phyloP scores from a whole-genome alignment of 2,329 filamentous ascomycete species.

The Blastomyces percursus region DNA sequence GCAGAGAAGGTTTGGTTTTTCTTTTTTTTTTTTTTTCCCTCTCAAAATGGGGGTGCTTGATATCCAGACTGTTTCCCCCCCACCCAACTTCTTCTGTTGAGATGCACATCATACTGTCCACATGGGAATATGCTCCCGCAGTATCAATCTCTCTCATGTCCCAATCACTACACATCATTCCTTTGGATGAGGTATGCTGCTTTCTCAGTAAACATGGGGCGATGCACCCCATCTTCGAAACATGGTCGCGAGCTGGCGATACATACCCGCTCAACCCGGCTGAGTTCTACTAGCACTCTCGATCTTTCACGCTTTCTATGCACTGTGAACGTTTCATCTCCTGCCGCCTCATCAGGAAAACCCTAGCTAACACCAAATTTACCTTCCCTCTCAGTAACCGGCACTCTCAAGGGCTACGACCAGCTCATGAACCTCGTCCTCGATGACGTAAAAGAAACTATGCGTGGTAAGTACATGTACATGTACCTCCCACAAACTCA shows the following conservation, averaged over 20 bases:
- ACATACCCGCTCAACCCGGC: neutral
- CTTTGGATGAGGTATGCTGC: neutral
- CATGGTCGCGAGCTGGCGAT: neutral
- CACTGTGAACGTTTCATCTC: neutral
- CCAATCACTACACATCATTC: neutral
- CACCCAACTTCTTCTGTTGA: no score
- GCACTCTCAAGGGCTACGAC: slow-evolving; percentile 88
- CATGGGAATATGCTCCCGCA: neutral
- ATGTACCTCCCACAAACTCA: neutral
- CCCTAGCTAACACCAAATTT: neutral
- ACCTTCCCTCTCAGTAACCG: slow-evolving; percentile 51
- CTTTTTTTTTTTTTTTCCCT: neutral
- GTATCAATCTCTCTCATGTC: neutral
- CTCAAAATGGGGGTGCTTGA: no score
- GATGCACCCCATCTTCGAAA: neutral
- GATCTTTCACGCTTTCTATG: neutral
- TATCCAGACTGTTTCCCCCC: neutral
- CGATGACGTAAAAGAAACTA: slow-evolving; percentile 82
- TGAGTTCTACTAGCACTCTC: neutral
- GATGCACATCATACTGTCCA: no score
- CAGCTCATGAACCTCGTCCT: slow-evolving; percentile 96
- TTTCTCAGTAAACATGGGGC: neutral
- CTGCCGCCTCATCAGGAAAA: neutral
- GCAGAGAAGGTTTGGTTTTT: slow-evolving; percentile 59
- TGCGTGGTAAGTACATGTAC: slow-evolving; percentile 56